Base-by-base conservation (phyloP, 2,329 filamentous ascomycete genomes). In the Aspergillus sp. region DNA sequence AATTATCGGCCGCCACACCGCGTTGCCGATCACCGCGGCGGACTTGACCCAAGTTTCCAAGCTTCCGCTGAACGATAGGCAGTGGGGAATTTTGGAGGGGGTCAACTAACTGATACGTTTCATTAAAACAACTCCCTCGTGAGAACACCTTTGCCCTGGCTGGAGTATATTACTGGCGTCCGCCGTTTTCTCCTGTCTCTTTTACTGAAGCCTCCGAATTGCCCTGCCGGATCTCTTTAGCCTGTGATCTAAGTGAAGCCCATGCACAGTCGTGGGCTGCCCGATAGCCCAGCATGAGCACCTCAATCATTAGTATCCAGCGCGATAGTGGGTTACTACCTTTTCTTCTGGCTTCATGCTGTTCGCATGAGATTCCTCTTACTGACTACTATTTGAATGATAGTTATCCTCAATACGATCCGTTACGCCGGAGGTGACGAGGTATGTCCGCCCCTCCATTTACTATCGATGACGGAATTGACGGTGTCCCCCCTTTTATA, bases 241-340 rank as follows among this genome's bases (percentile, higher is more conserved):
- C 31, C 19, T 19, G 19, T 19, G 19, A 19, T 19, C 19, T 19
- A 19, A 19, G 19, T 19, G 19, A 19, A 19, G 19, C 19, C 19
- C 19, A 19, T 19, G 19, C 19, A 19, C 19, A 19, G 19, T 19
- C 43, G 38, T 46, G 38, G 54, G 57, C 59, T 60, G 57, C 59
- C 55, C 53, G 54, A 56, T 55, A 65, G 66, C 19, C 69, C 75
- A 83, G 68, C 59, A 95, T 95, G 89, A 85, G 82, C 59, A 75
- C 86, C 68, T 95, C 90, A 53, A 81, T 90, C 59, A 85, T 95
- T 62, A 83, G 90, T 63, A 83, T 90, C 61, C 89, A 95, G 76
- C 85, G 84, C 58, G 83, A 88, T 53, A 76, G 86, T 88, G 69
- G 67, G 79, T 59, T 42, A 4, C 43, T 27, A 30, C 33, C 42